These are phyloP conservation scores for Pleurotus pulmonarius DNA, from an alignment of 768 basidiomycete species.

Conservation along the genomic window DNA sequence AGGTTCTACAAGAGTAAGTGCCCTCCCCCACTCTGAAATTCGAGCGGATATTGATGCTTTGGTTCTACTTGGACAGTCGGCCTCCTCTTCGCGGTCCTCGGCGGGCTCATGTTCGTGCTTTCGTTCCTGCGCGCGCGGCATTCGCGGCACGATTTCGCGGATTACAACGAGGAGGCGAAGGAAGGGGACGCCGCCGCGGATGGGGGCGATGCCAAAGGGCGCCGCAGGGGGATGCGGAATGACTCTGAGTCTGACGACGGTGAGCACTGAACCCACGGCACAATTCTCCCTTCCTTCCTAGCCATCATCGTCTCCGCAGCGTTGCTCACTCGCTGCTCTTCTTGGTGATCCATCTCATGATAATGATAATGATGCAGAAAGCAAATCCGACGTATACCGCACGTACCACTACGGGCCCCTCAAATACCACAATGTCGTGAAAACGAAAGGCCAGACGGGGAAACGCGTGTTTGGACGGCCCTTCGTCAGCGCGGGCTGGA, in stretches of 20 bases:
- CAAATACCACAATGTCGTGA: slow-evolving; percentile 33
- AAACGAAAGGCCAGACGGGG: slow-evolving; percentile 58
- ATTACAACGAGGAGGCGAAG: slow-evolving; percentile 36
- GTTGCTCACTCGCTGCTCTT: neutral
- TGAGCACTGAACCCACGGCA: neutral
- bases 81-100: slow-evolving; percentile 60
- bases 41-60: neutral
- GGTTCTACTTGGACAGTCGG: slow-evolving; percentile 35
- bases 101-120: slow-evolving; percentile 52
- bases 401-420: slow-evolving; percentile 12
- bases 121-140: slow-evolving; percentile 61
- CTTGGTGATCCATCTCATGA: neutral
- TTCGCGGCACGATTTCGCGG: slow-evolving; percentile 76
- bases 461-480: slow-evolving; percentile 70
- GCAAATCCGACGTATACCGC: slow-evolving; percentile 1
- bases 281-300: neutral
- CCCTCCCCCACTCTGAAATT: neutral
- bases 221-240: neutral
- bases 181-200: neutral
- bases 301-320: too few relatives aligned
- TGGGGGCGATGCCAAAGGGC: neutral
- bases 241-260: neutral
- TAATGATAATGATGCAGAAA: neutral
- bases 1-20: slow-evolving; percentile 69
- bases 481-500: slow-evolving; percentile 79